Conservation (phyloP, 2,329 filamentous ascomycete genomes). For the Torrubiella hemipterigena region DNA sequence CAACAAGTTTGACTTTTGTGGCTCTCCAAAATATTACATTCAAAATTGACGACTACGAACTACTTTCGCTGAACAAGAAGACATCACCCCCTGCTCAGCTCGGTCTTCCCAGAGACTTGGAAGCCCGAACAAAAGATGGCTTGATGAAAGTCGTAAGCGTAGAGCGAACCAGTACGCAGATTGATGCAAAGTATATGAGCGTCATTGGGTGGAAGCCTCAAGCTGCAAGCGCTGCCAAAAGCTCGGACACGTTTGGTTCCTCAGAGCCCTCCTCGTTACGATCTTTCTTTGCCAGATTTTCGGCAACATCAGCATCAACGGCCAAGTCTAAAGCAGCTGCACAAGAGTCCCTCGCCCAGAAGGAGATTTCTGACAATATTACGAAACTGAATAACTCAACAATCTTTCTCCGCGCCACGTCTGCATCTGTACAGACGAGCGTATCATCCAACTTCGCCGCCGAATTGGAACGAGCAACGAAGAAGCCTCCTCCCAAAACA, state of each 20-base stretch:
- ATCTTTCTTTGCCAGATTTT: conserved; percentile 72
- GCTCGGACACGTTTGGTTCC: conserved; percentile 35
- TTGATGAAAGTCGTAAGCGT: conserved; percentile 80
- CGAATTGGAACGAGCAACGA: conserved; percentile 89
- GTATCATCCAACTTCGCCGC: conserved; percentile 61
- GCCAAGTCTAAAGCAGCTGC: conserved; percentile 43
- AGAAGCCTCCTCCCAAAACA: conserved; percentile 85
- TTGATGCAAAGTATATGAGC: conserved; percentile 82
- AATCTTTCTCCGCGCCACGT: conserved; percentile 82
- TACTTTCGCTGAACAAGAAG: conserved; percentile 74
- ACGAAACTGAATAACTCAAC: conserved; percentile 59
- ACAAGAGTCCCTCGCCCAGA: conserved; percentile 52
- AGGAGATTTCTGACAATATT: conserved; percentile 57
- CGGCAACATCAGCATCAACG: conserved; percentile 40
- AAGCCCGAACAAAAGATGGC: conserved; percentile 72
- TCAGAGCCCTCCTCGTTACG: conserved; percentile 49
- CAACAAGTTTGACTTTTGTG: conserved; percentile 93
- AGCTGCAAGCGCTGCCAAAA: conserved; percentile 25
- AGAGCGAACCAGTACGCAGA: conserved; percentile 77
- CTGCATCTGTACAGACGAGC: conserved; percentile 68
- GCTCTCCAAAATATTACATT: conserved; percentile 79
- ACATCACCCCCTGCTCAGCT: conserved; percentile 65
- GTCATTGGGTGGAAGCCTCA: conserved; percentile 73
- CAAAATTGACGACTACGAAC: conserved; percentile 76
- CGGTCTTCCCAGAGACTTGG: conserved; percentile 64